Percentiles rank a stretch among this genome's conserved stretches.
phyloP scores from a whole-genome alignment of 2,329 filamentous ascomycete genomes.

The Dryadomyces quercivorus region DNA sequence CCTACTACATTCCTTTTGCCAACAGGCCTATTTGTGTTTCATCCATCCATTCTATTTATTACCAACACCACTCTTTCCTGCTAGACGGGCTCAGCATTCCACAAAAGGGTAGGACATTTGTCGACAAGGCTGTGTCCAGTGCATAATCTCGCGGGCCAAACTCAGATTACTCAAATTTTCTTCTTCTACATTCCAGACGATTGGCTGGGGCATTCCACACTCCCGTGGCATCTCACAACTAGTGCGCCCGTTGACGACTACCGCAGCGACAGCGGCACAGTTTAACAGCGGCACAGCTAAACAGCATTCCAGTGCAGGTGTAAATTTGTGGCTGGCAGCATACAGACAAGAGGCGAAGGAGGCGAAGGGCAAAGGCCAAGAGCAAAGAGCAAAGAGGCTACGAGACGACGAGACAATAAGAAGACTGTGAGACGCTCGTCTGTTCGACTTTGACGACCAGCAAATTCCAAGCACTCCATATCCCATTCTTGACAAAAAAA shows the following conservation, averaged over 20 bases:
- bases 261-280: background rate
- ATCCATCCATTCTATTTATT: background rate
- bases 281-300: background rate
- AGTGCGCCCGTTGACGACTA: background rate
- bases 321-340: background rate
- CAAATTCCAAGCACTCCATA: background rate
- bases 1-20: too few species aligned
- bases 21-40: background rate
- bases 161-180: background rate
- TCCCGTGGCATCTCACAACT: background rate
- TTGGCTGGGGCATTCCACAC: background rate
- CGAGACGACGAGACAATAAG: background rate
- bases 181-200: background rate
- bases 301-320: background rate
- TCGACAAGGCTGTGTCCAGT: background rate
- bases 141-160: too few species aligned
- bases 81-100: background rate
- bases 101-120: background rate
- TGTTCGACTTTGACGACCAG: background rate
- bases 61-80: background rate
- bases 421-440: background rate
- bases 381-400: too few species aligned
- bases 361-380: background rate
- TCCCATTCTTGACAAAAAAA: background rate
- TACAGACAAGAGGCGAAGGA: background rate